Percentiles rank a stretch among this genome's conserved stretches.
Evolutionary conservation across 306 rosid species (phyloP).

Genomic region (Gleditsia sinensis): DNA sequence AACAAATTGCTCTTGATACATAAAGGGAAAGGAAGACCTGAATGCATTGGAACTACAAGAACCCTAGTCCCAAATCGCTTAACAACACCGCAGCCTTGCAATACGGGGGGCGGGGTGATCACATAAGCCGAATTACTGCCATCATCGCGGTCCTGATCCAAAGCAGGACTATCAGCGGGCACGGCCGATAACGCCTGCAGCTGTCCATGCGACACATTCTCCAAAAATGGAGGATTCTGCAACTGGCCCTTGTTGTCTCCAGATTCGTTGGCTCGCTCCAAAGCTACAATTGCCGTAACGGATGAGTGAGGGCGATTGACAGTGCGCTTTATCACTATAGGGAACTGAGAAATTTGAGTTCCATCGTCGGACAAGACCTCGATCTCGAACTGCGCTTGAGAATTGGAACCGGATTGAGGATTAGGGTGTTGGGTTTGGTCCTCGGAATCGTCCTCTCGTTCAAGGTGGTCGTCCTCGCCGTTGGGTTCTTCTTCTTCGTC

Average conservation of each 20-base stretch:
- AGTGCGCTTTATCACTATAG: conserved; percentile 54
- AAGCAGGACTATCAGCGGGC: conserved; percentile 58
- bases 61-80: conserved; percentile 78
- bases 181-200: conserved; percentile 80
- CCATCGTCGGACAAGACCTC: conserved; percentile 71
- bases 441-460: conserved; percentile 59
- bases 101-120: conserved; percentile 66
- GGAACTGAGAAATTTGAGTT: conserved; percentile 65
- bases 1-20: not conserved
- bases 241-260: conserved; percentile 56
- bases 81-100: conserved; percentile 89
- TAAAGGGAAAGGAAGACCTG: conserved; percentile 47
- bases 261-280: conserved; percentile 65
- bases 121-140: conserved; percentile 59
- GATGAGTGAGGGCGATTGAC: conserved; percentile 84
- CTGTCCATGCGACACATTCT: conserved; percentile 88
- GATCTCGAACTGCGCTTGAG: conserved; percentile 45
- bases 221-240: conserved; percentile 49
- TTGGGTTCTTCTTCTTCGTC: conserved; percentile 49
- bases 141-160: conserved; percentile 72
- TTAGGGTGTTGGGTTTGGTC: conserved; percentile 43
- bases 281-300: conserved; percentile 58
- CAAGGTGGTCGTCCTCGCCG: conserved; percentile 42
- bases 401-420: conserved; percentile 39
- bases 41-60: conserved; percentile 92